Evolutionary conservation across 2,329 filamentous ascomycete species (phyloP), one percentile per base, ranked within the genome.

Genomic region (Aspergillus ibericus): DNA sequence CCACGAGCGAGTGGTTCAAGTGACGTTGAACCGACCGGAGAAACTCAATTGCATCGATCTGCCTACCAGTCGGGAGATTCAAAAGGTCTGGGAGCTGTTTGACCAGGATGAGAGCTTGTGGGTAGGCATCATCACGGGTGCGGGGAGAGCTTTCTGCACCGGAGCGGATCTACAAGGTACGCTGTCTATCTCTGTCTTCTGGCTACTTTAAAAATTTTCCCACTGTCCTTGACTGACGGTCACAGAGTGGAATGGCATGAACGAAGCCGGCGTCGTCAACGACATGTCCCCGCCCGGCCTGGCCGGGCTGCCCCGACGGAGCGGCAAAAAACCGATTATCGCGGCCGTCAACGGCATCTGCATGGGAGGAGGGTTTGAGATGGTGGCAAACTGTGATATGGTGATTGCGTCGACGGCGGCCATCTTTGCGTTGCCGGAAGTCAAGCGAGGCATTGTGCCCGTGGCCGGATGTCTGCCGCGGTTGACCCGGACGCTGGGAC

Each of bases 291-390:
- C 78, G 0, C 74, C 77, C 1, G 88, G 88, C 1, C 89, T 91
- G 60, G 88, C 85, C 22, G 88, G 83, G 0, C 75, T 92, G 32
- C 86, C 84, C 55, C 86, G 89, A 62, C 81, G 89, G 25, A 72
- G 75, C 5, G 89, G 89, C 49, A 86, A 85, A 74, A 93, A 93
- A 69, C 90, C 90, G 5, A 81, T 93, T 56, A 83, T 93, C 27
- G 88, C 87, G 1, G 90, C 90, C 1, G 88, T 93, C 18, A 91
- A 92, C 68, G 90, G 90, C 6, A 78, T 89, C 16, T 90, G 88
- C 58, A 81, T 90, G 47, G 90, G 90, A 35, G 90, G 90, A 54
- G 90, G 89, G 1, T 87, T 90, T 74, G 90, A 93, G 78, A 91
- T 92, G 77, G 82, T 85, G 12, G 78, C 89, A 50, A 91, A 92